phyloP scores from a whole-genome alignment of 169 alveolate genomes.

The Eimeria praecox region DNA sequence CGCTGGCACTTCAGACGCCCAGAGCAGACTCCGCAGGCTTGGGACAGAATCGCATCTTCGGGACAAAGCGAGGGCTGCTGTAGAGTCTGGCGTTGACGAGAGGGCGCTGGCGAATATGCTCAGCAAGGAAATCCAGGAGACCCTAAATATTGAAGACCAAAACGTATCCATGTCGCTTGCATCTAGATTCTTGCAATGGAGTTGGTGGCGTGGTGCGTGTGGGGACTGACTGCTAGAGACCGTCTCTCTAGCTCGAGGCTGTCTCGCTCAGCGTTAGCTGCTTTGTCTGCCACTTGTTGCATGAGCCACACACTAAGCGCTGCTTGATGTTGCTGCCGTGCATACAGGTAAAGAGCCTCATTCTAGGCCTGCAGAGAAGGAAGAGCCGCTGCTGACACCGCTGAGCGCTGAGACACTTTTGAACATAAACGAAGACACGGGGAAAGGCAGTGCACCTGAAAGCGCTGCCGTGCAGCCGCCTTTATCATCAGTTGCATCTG shows the following conservation, averaged over 20 bases:
- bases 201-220: constrained; percentile 73
- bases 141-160: constrained; percentile 48
- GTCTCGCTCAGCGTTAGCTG: neutral
- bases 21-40: neutral
- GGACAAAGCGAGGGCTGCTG: neutral
- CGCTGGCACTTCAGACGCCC: constrained; percentile 16
- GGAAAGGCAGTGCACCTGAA: neutral
- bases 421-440: neutral
- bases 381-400: constrained; percentile 15
- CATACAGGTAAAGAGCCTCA: constrained; percentile 28
- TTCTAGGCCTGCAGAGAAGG: neutral
- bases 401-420: constrained; percentile 35
- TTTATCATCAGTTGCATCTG: neutral
- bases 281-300: neutral
- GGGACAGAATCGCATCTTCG: constrained; percentile 34
- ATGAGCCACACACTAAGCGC: neutral
- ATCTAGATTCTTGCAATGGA: constrained; percentile 31
- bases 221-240: neutral
- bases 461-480: neutral
- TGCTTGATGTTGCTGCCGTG: neutral
- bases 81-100: constrained; percentile 22
- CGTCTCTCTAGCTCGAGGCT: neutral
- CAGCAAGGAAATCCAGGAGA: constrained; percentile 78
- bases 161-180: constrained; percentile 53
- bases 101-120: constrained; percentile 68